Base-by-base conservation (phyloP, 768 basidiomycete species). In the Hemileccinum rubropunctum region DNA sequence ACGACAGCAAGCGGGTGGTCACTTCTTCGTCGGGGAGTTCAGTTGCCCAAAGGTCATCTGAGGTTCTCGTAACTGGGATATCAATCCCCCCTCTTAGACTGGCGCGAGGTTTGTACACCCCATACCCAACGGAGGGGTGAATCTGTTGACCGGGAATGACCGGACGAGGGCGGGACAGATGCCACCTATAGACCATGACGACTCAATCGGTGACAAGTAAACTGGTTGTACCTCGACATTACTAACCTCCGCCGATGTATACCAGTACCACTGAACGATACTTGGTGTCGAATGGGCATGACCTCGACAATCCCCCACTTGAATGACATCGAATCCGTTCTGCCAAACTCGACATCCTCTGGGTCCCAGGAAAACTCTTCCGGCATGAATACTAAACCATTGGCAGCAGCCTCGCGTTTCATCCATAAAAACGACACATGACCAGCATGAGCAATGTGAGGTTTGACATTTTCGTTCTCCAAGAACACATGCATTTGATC, bases 371-470 rank as follows among this genome's bases (percentile, higher is more conserved):
- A 2, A 17, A 30, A 12, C 11, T n/a, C 13, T n/a, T n/a, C 14
- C 1, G 44, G 8, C 1, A 44, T 8, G 32, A 54, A 46, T 32
- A 43, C 26, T 5, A 57, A 14, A 18, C 56, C 56, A 3, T 21
- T 21, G 7, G n/a, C 43, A 3, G 17, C 17, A 14, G 56, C 56
- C 21, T 57, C 53, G 5, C 20, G 43, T 13, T 13, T 20, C 47
- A 57, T 57, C 56, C 56, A 57, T 9, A 38, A 9, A 21, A 57
- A 33, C 4, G 56, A 4, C 6, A 48, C 36, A 2, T 51, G 39
- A 12, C 53, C 53, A 7, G 56, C 43, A 23, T 51, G 43, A 46
- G 35, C 14, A 33, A 28, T 12, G 30, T 34, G 13, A 30, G 28
- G 28, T 2, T 30, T 30, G 6, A 1, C 14, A 2, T 39, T 40